phyloP scores from a whole-genome alignment of 768 basidiomycete species.

The Boletus subcaerulescens region DNA sequence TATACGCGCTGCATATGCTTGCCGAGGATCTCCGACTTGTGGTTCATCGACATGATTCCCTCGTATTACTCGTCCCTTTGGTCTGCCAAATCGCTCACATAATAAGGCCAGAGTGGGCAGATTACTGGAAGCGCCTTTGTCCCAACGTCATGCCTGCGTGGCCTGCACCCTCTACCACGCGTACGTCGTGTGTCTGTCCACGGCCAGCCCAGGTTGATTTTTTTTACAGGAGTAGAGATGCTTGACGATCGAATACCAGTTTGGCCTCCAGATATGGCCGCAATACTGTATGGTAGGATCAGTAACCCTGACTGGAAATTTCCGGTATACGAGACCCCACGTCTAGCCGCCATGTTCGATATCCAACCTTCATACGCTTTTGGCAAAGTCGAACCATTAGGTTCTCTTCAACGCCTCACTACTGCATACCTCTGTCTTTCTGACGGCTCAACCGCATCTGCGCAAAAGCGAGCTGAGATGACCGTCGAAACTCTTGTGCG shows the following conservation, averaged over 20 bases:
- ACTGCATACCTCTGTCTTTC: slow-evolving; percentile 57
- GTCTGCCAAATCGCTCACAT: slow-evolving; percentile 60
- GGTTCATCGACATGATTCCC: slow-evolving; percentile 51
- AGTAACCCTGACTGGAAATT: slow-evolving; percentile 70
- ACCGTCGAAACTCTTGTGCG: slow-evolving; percentile 57
- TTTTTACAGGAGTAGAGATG: slow-evolving; percentile 38
- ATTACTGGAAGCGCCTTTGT: slow-evolving; percentile 86
- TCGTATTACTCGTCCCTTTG: slow-evolving; percentile 57
- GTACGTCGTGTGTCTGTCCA: slow-evolving; percentile 5
- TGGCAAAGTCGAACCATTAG: slow-evolving; percentile 59
- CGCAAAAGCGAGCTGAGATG: slow-evolving; percentile 64
- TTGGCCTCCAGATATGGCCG: slow-evolving; percentile 75
- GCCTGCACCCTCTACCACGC: slow-evolving; percentile 46
- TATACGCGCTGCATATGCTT: slow-evolving; percentile 77
- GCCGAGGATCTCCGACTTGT: slow-evolving; percentile 66
- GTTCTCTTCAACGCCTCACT: slow-evolving; percentile 50
- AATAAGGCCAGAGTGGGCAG: slow-evolving; percentile 82
- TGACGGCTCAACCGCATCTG: slow-evolving; percentile 47
- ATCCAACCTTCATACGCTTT: slow-evolving; percentile 56
- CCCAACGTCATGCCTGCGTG: slow-evolving; percentile 60
- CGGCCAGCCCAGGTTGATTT: slow-evolving; percentile 8
- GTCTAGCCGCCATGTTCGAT: slow-evolving; percentile 49
- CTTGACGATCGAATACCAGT: slow-evolving; percentile 71
- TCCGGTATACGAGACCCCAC: slow-evolving; percentile 42
- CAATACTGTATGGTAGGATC: slow-evolving; percentile 54